Evolutionary conservation across 768 basidiomycete genomes (phyloP).

Genomic region (Collybiopsis luxurians): DNA sequence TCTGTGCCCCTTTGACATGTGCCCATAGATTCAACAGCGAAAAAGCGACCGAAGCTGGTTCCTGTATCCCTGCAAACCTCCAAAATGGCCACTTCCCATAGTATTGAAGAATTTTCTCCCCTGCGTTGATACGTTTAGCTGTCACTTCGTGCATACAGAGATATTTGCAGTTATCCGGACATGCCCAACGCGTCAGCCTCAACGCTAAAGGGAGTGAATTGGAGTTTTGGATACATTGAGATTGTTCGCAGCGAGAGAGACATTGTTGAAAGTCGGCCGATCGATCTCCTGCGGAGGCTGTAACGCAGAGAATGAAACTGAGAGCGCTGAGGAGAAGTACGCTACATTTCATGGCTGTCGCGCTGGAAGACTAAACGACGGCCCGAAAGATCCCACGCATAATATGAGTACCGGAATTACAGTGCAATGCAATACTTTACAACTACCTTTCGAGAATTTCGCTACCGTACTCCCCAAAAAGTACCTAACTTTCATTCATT

Average conservation of each 20-base stretch:
- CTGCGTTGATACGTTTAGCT: slow-evolving; percentile 42
- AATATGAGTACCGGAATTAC: too few relatives aligned
- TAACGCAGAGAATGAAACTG: neutral
- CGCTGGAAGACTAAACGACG: too few relatives aligned
- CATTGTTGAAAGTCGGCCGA: slow-evolving; percentile 52
- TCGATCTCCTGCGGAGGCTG: slow-evolving; percentile 65
- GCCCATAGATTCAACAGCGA: slow-evolving; percentile 82
- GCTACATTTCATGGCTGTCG: neutral
- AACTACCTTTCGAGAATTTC: too few relatives aligned
- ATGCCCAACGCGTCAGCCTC: slow-evolving; percentile 80
- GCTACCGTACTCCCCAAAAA: too few relatives aligned
- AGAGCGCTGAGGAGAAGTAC: neutral
- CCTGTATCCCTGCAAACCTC: slow-evolving; percentile 86
- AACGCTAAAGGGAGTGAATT: slow-evolving; percentile 48
- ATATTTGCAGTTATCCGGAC: slow-evolving; percentile 86
- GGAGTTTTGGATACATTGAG: slow-evolving; percentile 37
- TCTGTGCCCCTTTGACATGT: slow-evolving; percentile 60
- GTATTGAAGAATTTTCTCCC: slow-evolving; percentile 65
- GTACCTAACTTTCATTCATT: too few relatives aligned
- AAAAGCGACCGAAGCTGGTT: slow-evolving; percentile 90
- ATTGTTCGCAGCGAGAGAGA: slow-evolving; percentile 38
- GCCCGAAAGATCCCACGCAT: too few relatives aligned
- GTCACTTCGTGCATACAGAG: slow-evolving; percentile 82
- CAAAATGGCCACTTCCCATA: slow-evolving; percentile 98
- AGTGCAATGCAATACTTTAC: too few relatives aligned